phyloP scores from a whole-genome alignment of 768 basidiomycete species.

The Amanita jacksonii region DNA sequence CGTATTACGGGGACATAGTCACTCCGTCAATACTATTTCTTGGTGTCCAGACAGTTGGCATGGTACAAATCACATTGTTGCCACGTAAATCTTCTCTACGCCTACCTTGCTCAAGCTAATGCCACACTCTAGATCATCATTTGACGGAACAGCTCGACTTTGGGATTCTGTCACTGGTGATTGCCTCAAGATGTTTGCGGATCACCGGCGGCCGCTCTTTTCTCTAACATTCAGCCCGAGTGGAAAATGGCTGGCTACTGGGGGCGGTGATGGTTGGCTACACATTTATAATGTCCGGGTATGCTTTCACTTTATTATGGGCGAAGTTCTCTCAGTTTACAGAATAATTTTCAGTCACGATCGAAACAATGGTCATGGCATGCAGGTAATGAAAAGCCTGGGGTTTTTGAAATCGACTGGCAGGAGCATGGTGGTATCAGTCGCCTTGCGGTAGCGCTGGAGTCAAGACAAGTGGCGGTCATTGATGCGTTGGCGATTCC shows the following conservation, averaged over 20 bases:
- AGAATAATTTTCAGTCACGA: slow-evolving; percentile 22
- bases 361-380: slow-evolving; percentile 58
- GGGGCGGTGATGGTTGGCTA: slow-evolving; percentile 70
- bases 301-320: no score
- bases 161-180: slow-evolving; percentile 78
- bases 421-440: slow-evolving; percentile 41
- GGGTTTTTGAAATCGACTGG: slow-evolving; percentile 75
- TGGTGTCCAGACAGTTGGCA: slow-evolving; percentile 55
- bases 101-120: slow-evolving; percentile 6
- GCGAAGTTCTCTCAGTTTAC: no score
- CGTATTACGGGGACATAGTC: slow-evolving; percentile 53
- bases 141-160: slow-evolving; percentile 69
- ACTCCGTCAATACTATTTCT: slow-evolving; percentile 53
- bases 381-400: slow-evolving; percentile 45
- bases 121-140: slow-evolving; percentile 49
- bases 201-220: slow-evolving; percentile 67
- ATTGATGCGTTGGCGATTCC: slow-evolving; percentile 50
- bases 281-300: slow-evolving; percentile 65
- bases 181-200: slow-evolving; percentile 61
- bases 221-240: slow-evolving; percentile 68
- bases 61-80: slow-evolving; percentile 51
- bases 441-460: slow-evolving; percentile 61
- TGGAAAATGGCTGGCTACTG: slow-evolving; percentile 64
- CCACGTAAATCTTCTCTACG: slow-evolving; percentile 43
- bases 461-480: slow-evolving; percentile 57